Evolutionary conservation across 1,284 basidiomycete genomes (phyloP).

Genomic region (Rhodotorula sp.): DNA sequence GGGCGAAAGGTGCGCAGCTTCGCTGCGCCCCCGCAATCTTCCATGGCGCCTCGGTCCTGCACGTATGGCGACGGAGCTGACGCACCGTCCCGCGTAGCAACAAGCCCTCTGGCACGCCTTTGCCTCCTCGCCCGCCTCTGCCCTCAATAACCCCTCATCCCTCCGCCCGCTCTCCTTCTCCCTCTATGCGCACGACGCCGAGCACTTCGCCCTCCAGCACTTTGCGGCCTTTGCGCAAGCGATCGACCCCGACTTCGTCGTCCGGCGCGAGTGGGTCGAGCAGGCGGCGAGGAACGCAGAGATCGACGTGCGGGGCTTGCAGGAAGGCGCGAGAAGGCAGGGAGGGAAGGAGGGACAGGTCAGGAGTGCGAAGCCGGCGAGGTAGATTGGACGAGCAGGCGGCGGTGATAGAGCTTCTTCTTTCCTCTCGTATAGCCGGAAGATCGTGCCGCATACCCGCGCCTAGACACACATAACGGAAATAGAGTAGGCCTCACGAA

Average conservation of each 20-base stretch:
- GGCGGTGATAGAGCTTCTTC: too few species aligned
- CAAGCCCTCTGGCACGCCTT: constrained; percentile 20
- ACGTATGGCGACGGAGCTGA: background rate
- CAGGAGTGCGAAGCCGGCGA: background rate
- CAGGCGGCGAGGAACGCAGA: constrained; percentile 2
- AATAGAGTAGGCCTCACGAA: too few species aligned
- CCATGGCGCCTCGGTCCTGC: too few species aligned
- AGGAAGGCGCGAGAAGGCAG: background rate
- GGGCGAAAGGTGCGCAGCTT: constrained; percentile 14
- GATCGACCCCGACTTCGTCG: background rate
- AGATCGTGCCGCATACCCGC: too few species aligned
- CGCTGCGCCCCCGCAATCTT: too few species aligned
- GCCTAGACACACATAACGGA: too few species aligned
- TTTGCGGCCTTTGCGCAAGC: background rate
- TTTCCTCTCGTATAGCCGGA: too few species aligned
- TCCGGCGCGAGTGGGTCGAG: background rate
- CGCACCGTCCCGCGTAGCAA: constrained; percentile 10
- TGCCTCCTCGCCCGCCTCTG: background rate
- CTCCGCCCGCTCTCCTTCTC: constrained; percentile 19
- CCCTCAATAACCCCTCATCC: background rate
- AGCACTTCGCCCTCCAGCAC: background rate
- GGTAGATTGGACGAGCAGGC: background rate
- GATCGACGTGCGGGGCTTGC: background rate
- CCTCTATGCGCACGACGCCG: constrained; percentile 19
- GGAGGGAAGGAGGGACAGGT: too few species aligned